Percentiles rank a stretch among this genome's conserved stretches.
Conservation (phyloP, 257 asterid genomes). For the Rehmannia glutinosa region DNA sequence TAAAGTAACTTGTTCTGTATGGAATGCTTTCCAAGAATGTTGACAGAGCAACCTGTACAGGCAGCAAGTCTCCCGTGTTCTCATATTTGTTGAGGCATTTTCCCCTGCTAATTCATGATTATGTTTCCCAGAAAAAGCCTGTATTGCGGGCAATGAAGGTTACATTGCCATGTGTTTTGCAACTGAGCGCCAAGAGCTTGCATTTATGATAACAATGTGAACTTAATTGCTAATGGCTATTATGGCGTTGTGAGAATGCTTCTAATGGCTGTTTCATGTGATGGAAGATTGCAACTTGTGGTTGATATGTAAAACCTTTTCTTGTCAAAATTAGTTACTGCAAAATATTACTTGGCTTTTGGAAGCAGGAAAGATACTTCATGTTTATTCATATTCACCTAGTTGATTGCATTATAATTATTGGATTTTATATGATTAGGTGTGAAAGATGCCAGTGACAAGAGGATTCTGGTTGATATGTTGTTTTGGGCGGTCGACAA, state of each 20-base stretch:
- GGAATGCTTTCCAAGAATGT: not conserved
- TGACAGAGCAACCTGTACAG: not conserved
- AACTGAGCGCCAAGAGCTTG: not conserved
- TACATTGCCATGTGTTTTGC: not conserved
- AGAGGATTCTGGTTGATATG: conserved; percentile 92
- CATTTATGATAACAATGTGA: not conserved
- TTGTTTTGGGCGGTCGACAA: conserved; percentile 95
- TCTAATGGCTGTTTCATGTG: no score
- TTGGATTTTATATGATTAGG: conserved; percentile 34
- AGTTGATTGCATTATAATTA: not conserved
- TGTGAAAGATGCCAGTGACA: conserved; percentile 93
- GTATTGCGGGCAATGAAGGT: not conserved
- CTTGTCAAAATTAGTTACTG: no score
- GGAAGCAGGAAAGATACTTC: not conserved
- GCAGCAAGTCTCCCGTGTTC: not conserved
- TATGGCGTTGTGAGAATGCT: no score
- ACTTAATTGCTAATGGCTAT: no score
- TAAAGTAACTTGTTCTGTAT: not conserved
- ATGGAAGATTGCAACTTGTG: not conserved
- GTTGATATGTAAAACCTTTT: not conserved
- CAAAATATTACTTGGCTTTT: no score
- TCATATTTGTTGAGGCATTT: not conserved
- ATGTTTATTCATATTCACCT: not conserved
- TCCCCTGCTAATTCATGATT: not conserved
- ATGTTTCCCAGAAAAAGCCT: not conserved